Conservation (phyloP, 257 asterid species). For the Thymus quinquecostatus region DNA sequence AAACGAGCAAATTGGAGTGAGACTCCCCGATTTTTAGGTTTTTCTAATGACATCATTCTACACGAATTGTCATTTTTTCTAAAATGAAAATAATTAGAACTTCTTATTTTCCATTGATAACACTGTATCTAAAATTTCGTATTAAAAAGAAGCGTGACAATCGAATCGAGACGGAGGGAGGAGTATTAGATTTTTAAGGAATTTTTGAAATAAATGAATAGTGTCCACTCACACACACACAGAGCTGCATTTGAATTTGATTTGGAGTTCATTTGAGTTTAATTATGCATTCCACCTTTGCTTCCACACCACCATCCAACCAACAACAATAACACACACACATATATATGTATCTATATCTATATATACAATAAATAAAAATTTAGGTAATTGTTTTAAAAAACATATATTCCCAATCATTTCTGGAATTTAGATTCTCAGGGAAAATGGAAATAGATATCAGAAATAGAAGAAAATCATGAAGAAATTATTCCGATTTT, state of each 20-base stretch:
- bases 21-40: too few relatives aligned
- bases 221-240: background rate
- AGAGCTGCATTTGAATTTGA: conserved; percentile 32
- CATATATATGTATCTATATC: conserved; percentile 17
- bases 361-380: conserved; percentile 18
- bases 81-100: too few relatives aligned
- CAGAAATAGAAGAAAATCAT: conserved; percentile 35
- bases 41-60: too few relatives aligned
- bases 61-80: too few relatives aligned
- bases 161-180: too few relatives aligned
- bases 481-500: conserved; percentile 25
- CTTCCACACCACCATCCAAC: conserved; percentile 19
- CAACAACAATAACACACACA: conserved; percentile 19
- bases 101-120: too few relatives aligned
- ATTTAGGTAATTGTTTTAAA: background rate
- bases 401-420: conserved; percentile 28
- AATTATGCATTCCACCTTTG: conserved; percentile 50
- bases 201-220: background rate
- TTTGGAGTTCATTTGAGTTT: conserved; percentile 44
- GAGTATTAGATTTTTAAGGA: background rate
- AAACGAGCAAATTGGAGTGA: too few relatives aligned
- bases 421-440: conserved; percentile 34
- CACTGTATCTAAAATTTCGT: too few relatives aligned
- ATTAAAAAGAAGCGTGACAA: too few relatives aligned
- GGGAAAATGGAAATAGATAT: conserved; percentile 38